Evolutionary conservation across 106 monocot species (phyloP).

Genomic region (Gastrodia elata): DNA sequence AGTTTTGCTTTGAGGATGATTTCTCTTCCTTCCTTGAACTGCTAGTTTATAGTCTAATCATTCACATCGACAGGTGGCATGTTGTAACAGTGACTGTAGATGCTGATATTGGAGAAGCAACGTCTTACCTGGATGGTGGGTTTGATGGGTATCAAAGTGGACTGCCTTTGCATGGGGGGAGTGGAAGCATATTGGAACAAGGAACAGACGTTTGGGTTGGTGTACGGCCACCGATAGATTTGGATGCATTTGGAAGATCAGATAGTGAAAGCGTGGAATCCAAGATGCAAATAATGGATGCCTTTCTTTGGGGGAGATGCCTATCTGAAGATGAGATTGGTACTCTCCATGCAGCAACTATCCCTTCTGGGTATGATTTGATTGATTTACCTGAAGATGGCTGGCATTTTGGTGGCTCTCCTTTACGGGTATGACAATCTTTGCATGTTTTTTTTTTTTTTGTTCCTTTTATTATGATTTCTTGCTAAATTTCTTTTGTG

Average conservation of each 20-base stretch:
- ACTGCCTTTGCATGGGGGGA: constrained; percentile 37
- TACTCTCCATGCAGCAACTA: constrained; percentile 44
- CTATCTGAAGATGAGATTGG: constrained; percentile 87
- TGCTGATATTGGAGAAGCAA: constrained; percentile 73
- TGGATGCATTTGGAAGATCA: constrained; percentile 97
- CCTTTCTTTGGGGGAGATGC: constrained; percentile 84
- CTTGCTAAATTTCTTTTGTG: background rate
- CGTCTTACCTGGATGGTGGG: constrained; percentile 76
- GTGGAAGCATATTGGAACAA: constrained; percentile 53
- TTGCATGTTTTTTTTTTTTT: background rate
- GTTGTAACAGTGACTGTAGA: constrained; percentile 86
- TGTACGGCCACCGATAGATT: constrained; percentile 72
- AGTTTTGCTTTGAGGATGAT: background rate
- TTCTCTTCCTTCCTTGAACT: background rate
- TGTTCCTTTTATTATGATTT: background rate
- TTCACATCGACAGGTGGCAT: constrained; percentile 69
- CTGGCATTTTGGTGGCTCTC: constrained; percentile 69
- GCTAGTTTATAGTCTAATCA: background rate
- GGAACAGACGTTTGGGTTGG: constrained; percentile 93
- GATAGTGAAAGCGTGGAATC: constrained; percentile 86
- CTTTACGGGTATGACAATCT: constrained; percentile 54
- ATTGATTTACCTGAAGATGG: constrained; percentile 63
- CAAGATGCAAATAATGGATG: constrained; percentile 99
- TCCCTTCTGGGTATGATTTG: constrained; percentile 51
- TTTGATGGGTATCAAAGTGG: constrained; percentile 89